phyloP scores from a whole-genome alignment of 176 grass and related monocot genomes.

The Tillandsia leiboldiana region DNA sequence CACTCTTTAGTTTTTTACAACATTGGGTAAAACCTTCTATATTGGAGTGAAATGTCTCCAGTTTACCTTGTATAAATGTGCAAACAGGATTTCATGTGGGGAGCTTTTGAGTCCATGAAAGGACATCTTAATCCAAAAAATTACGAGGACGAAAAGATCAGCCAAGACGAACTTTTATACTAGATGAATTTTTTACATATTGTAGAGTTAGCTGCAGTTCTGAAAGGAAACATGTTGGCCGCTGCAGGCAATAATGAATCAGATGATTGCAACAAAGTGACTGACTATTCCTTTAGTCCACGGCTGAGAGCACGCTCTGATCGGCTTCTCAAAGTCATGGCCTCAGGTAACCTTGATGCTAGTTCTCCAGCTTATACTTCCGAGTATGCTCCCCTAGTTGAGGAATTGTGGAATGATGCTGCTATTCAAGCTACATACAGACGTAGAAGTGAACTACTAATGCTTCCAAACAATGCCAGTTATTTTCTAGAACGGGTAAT shows the following conservation, averaged over 20 bases:
- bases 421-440: conserved; percentile 88
- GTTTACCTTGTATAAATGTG: too few species aligned
- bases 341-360: conserved; percentile 81
- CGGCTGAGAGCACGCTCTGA: conserved; percentile 74
- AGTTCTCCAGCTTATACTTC: conserved; percentile 78
- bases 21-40: too few species aligned
- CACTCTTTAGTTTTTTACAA: too few species aligned
- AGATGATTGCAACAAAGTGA: conserved; percentile 23
- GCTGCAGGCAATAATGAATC: conserved; percentile 28
- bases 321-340: conserved; percentile 90
- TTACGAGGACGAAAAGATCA: too few species aligned
- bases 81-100: too few species aligned
- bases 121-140: too few species aligned
- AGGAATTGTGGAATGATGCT: conserved; percentile 91
- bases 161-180: too few species aligned
- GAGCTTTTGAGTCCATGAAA: too few species aligned
- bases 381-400: conserved; percentile 85
- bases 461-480: conserved; percentile 51
- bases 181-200: background rate
- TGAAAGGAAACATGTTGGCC: background rate
- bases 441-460: conserved; percentile 51
- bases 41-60: too few species aligned
- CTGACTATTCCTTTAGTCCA: conserved; percentile 50
- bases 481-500: conserved; percentile 92
- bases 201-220: background rate